phyloP scores from a whole-genome alignment of 2,329 filamentous ascomycete species.

The Hymenoscyphus repandus region DNA sequence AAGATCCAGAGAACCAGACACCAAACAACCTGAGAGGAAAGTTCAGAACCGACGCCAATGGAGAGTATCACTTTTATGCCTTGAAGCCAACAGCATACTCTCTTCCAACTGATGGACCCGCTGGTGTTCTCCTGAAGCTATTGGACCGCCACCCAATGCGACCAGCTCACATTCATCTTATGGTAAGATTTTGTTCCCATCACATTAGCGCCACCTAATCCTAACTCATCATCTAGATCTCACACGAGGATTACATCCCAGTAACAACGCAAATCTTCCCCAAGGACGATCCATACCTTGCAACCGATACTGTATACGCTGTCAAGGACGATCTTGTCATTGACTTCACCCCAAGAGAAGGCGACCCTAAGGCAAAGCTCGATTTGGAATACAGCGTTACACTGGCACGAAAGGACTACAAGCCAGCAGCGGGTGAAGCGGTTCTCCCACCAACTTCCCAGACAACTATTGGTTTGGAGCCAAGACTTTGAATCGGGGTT shows the following conservation, averaged over 20 bases:
- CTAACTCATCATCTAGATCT: constrained; percentile 35
- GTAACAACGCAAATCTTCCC: constrained; percentile 78
- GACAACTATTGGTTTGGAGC: constrained; percentile 1
- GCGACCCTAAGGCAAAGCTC: constrained; percentile 28
- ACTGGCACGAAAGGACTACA: constrained; percentile 13
- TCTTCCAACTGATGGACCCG: constrained; percentile 44
- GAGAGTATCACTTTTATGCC: constrained; percentile 48
- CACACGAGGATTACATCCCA: constrained; percentile 55
- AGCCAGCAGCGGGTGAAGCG: not conserved
- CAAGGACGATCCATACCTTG: constrained; percentile 55
- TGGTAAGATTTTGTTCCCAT: constrained; percentile 34
- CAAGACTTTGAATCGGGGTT: not conserved
- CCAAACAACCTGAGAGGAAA: constrained; percentile 58
- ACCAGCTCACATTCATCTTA: constrained; percentile 54
- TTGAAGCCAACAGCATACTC: constrained; percentile 40
- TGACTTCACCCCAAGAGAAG: constrained; percentile 1
- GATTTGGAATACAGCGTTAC: constrained; percentile 34
- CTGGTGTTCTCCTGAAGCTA: constrained; percentile 44
- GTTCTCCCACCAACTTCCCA: not conserved
- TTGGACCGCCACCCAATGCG: constrained; percentile 53
- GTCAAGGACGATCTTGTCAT: constrained; percentile 8
- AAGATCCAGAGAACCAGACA: constrained; percentile 53
- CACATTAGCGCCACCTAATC: not conserved
- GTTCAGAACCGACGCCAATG: constrained; percentile 53
- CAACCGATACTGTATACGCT: constrained; percentile 46